These are phyloP conservation scores for Jatropha curcas DNA, from an alignment of 345 rosid genomes.

Conservation along the genomic window DNA sequence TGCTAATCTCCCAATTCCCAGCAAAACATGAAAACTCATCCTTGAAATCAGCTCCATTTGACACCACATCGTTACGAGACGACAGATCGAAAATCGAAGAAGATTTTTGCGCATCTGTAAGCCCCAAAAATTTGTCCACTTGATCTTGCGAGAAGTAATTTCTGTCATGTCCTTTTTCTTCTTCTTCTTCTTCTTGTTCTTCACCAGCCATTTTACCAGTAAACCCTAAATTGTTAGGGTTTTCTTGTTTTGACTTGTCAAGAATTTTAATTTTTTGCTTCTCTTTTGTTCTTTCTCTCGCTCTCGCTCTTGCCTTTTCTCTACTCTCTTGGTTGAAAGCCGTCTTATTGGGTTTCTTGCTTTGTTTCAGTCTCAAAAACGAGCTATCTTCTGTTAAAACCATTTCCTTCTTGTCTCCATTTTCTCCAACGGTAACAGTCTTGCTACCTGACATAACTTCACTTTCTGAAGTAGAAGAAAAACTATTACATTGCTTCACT, in stretches of 20 bases:
- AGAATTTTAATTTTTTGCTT: slow-evolving; percentile 45
- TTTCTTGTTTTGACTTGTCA: slow-evolving; percentile 29
- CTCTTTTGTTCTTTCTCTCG: slow-evolving; percentile 64
- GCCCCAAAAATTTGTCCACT: slow-evolving; percentile 58
- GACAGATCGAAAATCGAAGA: slow-evolving; percentile 33
- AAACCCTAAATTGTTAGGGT: slow-evolving; percentile 33
- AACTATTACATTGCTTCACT: slow-evolving; percentile 20
- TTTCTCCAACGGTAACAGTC: slow-evolving; percentile 12
- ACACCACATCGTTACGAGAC: slow-evolving; percentile 21
- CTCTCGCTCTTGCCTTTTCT: slow-evolving; percentile 66
- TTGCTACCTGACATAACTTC: slow-evolving; percentile 39
- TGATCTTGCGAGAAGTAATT: slow-evolving; percentile 27
- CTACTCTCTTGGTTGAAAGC: slow-evolving; percentile 39
- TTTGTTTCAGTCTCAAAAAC: slow-evolving; percentile 12
- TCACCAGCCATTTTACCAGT: slow-evolving; percentile 19
- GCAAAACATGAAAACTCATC: slow-evolving; percentile 24
- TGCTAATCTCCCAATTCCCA: slow-evolving; percentile 31
- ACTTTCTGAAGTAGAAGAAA: slow-evolving; percentile 40
- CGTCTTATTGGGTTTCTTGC: slow-evolving; percentile 20
- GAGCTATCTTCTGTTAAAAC: slow-evolving; percentile 14
- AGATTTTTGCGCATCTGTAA: slow-evolving; percentile 20
- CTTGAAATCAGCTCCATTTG: slow-evolving; percentile 24
- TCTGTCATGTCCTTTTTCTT: slow-evolving; percentile 27
- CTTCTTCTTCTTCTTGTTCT: slow-evolving; percentile 14
- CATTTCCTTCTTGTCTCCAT: slow-evolving; percentile 20